Evolutionary conservation across 192 early-diverging fungal genomes (phyloP).

Genomic region (Backusella australiensis): DNA sequence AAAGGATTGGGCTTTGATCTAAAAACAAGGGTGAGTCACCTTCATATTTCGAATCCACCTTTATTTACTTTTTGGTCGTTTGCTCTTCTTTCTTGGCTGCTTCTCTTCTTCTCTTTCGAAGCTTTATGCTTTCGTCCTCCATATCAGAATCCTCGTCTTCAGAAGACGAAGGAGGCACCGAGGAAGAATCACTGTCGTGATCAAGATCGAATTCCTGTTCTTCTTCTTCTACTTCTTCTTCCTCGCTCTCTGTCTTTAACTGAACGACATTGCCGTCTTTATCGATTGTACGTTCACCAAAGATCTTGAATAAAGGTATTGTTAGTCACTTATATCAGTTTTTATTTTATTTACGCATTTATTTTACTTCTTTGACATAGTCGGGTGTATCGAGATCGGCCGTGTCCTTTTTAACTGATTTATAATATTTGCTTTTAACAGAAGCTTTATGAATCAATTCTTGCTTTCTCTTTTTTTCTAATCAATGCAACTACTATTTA

Average conservation of each 20-base stretch:
- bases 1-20: conserved; percentile 39
- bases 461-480: conserved; percentile 37
- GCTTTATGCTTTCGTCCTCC: neutral
- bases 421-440: conserved; percentile 40
- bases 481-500: neutral
- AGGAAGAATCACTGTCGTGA: conserved; percentile 16
- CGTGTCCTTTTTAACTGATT: conserved; percentile 28
- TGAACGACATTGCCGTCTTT: conserved; percentile 38
- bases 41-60: neutral
- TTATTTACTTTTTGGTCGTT: neutral
- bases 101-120: conserved; percentile 16
- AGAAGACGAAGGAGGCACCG: neutral
- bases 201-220: conserved; percentile 24
- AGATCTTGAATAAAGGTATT: conserved; percentile 25
- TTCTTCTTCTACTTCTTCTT: conserved; percentile 5
- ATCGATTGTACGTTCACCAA: conserved; percentile 36
- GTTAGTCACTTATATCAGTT: neutral
- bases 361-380: conserved; percentile 37
- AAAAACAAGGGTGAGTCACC: neutral
- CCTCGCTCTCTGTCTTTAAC: conserved; percentile 10
- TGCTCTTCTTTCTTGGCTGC: neutral
- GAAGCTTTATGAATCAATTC: conserved; percentile 39
- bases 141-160: conserved; percentile 18
- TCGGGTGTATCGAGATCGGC: conserved; percentile 32
- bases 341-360: neutral